Evolutionary conservation across 164 flowering plant genomes (phyloP), one percentile per base, ranked within the genome.

Genomic region (Amborella trichopoda): DNA sequence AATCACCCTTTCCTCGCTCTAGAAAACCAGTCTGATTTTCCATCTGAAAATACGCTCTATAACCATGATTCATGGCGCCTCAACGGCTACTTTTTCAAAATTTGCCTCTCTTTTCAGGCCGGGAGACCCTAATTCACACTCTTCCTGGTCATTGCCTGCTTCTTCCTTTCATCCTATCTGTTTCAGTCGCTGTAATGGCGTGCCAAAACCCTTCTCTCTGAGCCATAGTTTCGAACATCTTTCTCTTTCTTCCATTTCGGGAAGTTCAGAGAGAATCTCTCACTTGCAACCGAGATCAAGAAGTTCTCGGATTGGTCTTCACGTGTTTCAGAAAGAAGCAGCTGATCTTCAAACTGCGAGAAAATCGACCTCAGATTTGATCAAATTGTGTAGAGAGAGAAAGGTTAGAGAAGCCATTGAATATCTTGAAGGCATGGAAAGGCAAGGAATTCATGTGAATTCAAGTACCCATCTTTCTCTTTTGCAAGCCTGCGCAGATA

Each of bases 381-480:
- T n/a, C n/a, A n/a, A n/a, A n/a, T 69, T 69, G 2, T 70, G 71
- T 45, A 62, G 70, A 50, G 73, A 76, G 21, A 72, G 80, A 18
- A 77, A 77, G 45, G 48, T 74, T 39, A 66, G 78, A 60, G 80
- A 77, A 60, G 91, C 83, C 20, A 61, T 87, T 23, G 71, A 74
- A 37, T 62, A 73, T 45, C 50, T 87, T 62, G 60, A 26, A 14
- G 42, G 64, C 48, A 81, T 89, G 97, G 33, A 78, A 22, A 59
- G 23, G 30, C 69, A 72, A 62, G 97, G 97, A 14, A 76, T 82
- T 1, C 58, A 58, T 30, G 95, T 95, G 42, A 90, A 90, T 57
- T 70, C 57, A 57, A 74, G 66, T 63, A 83, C 94, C 8, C 53
- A 81, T 13, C 80, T 94, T 28, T 76, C 88, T 40, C 66, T 90